Percentiles rank a stretch among this genome's conserved stretches.
phyloP scores from a whole-genome alignment of 768 basidiomycete species.

The Tylopilus balloui region DNA sequence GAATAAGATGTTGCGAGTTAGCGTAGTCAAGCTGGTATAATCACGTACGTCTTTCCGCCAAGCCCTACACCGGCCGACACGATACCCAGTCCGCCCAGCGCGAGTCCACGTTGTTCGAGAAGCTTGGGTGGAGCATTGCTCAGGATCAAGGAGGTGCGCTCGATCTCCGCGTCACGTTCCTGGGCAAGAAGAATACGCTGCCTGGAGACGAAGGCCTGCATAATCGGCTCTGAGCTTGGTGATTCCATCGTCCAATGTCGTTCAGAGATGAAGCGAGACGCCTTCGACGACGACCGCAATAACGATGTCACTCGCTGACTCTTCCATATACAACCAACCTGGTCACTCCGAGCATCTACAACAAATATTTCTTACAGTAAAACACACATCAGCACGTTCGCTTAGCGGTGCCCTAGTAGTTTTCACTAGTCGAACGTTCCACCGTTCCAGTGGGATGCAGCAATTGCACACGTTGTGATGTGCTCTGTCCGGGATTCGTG shows the following conservation, averaged over 20 bases:
- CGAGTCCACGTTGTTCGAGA: slow-evolving; percentile 85
- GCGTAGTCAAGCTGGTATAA: neutral
- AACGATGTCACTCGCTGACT: no score
- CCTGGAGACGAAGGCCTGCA: slow-evolving; percentile 59
- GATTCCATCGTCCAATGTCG: neutral
- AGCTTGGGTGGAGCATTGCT: slow-evolving; percentile 80
- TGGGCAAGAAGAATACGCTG: slow-evolving; percentile 61
- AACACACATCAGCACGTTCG: no score
- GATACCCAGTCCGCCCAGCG: slow-evolving; percentile 68
- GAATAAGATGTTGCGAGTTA: slow-evolving; percentile 15
- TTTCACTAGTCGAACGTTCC: no score
- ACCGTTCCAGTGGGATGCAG: no score
- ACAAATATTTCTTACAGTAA: no score
- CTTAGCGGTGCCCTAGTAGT: no score
- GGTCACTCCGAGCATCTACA: no score
- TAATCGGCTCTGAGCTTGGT: slow-evolving; percentile 22
- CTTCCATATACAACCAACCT: no score
- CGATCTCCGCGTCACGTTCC: slow-evolving; percentile 84
- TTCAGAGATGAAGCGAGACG: no score
- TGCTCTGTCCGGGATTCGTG: slow-evolving; percentile 15
- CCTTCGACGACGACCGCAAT: no score
- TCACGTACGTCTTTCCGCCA: slow-evolving; percentile 81
- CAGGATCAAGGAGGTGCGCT: slow-evolving; percentile 70
- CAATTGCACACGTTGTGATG: slow-evolving; percentile 12
- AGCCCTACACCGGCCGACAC: slow-evolving; percentile 75